A percentile compares a stretch with the other conserved stretches of the same genome.
phyloP scores from a whole-genome alignment of 1,139 yeast species.

The Saccharomyces hybrid region DNA sequence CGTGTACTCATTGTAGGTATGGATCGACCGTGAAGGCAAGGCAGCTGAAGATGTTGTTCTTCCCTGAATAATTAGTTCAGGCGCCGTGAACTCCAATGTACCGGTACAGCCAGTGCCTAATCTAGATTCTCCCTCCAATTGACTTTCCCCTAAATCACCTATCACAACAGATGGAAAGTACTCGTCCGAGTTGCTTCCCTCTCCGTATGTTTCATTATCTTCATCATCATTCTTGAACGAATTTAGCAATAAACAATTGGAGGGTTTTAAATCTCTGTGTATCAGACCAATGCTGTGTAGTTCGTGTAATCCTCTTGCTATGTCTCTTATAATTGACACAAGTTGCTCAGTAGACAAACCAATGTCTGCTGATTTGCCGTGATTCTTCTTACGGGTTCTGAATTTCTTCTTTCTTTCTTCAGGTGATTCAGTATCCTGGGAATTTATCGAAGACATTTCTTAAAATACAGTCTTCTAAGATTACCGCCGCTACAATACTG shows the following conservation, averaged over 20 bases:
- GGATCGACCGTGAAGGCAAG: conserved; percentile 7
- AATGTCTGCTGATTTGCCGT: conserved; percentile 20
- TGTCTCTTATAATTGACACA: conserved; percentile 59
- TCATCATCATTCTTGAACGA: conserved; percentile 9
- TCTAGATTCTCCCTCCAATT: conserved; percentile 53
- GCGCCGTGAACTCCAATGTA: conserved; percentile 80
- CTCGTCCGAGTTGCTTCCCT: conserved; percentile 9
- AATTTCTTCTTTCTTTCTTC: conserved; percentile 32
- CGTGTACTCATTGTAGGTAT: conserved; percentile 44
- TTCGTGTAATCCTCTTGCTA: conserved; percentile 61
- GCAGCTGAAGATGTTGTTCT: conserved; percentile 10
- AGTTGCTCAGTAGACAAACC: conserved; percentile 43
- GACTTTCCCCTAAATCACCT: conserved; percentile 88
- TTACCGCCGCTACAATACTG: conserved; percentile 89
- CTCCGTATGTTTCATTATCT: conserved; percentile 12
- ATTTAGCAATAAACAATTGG: conserved; percentile 61
- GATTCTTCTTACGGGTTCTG: conserved; percentile 31
- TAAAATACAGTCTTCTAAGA: conserved; percentile 56
- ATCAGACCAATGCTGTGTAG: conserved; percentile 68
- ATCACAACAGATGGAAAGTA: conserved; percentile 62
- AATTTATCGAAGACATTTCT: conserved; percentile 30
- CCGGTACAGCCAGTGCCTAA: conserved; percentile 74
- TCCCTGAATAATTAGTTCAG: conserved; percentile 52
- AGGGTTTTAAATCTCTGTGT: conserved; percentile 83
- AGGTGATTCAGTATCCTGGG: conserved; percentile 21